These are phyloP conservation scores for Anisodus tanguticus DNA, from an alignment of 257 asterid genomes.

Conservation along the genomic window DNA sequence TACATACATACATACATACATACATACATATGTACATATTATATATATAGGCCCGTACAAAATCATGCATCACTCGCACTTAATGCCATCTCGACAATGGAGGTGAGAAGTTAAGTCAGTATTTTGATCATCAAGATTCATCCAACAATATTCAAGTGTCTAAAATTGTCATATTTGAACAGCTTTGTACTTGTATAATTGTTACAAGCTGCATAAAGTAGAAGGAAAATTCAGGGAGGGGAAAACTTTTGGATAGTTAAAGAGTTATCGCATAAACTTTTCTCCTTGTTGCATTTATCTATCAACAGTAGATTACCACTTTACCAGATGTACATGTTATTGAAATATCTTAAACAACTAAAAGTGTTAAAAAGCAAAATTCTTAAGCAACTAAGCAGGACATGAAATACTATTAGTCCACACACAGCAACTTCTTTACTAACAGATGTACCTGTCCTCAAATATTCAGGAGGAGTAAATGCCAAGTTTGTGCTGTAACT, in stretches of 20 bases:
- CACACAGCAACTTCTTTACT: conserved; percentile 19
- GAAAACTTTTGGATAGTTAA: background rate
- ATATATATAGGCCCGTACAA: background rate
- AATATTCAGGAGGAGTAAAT: conserved; percentile 76
- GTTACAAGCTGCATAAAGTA: background rate
- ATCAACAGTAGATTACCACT: background rate
- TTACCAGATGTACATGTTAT: background rate
- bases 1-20: background rate
- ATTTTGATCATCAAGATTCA: background rate
- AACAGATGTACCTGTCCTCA: conserved; percentile 56
- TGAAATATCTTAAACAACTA: background rate
- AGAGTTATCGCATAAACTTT: background rate
- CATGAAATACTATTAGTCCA: background rate
- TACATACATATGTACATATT: background rate
- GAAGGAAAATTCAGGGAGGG: background rate
- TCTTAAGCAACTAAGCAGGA: background rate
- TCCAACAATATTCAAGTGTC: background rate
- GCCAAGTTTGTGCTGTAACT: conserved; percentile 78
- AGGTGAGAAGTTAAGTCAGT: background rate
- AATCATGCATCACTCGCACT: background rate
- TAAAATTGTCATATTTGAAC: background rate
- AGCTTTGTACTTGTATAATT: background rate
- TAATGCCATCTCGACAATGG: background rate
- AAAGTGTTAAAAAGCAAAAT: background rate
- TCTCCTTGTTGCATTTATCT: background rate